Evolutionary conservation across 345 rosid genomes (phyloP).

Genomic region (Erysimum cheiranthoides): DNA sequence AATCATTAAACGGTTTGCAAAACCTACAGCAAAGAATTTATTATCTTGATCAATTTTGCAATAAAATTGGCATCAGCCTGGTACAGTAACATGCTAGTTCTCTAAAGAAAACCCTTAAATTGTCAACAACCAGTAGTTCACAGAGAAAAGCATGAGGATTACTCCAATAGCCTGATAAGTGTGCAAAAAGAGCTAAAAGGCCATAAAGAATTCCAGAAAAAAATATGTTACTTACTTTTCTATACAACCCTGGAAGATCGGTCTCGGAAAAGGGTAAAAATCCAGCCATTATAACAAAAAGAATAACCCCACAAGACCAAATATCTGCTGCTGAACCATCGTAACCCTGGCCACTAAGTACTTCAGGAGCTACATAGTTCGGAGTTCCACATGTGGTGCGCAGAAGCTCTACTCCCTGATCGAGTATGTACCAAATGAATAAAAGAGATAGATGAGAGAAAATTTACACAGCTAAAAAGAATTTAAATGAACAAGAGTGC

Average conservation of each 20-base stretch:
- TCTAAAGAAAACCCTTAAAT: background rate
- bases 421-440: conserved; percentile 39
- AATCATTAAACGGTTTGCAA: background rate
- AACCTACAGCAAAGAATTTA: conserved; percentile 9
- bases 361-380: conserved; percentile 99
- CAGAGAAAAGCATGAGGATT: background rate
- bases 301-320: conserved; percentile 97
- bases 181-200: background rate
- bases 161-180: background rate
- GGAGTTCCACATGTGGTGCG: conserved; percentile 98
- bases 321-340: conserved; percentile 91
- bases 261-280: conserved; percentile 79
- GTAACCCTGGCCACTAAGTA: conserved; percentile 65
- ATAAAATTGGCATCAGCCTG: background rate
- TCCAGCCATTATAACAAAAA: conserved; percentile 88
- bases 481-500: conserved; percentile 7
- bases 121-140: background rate
- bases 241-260: conserved; percentile 78
- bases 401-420: conserved; percentile 90
- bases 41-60: background rate
- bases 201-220: background rate
- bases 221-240: conserved; percentile 57
- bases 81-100: background rate
- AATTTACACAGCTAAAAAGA: conserved; percentile 1
- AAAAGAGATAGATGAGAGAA: conserved; percentile 24